Base-by-base conservation (phyloP, 192 early-diverging fungal genomes). In the Mortierella antarctica region DNA sequence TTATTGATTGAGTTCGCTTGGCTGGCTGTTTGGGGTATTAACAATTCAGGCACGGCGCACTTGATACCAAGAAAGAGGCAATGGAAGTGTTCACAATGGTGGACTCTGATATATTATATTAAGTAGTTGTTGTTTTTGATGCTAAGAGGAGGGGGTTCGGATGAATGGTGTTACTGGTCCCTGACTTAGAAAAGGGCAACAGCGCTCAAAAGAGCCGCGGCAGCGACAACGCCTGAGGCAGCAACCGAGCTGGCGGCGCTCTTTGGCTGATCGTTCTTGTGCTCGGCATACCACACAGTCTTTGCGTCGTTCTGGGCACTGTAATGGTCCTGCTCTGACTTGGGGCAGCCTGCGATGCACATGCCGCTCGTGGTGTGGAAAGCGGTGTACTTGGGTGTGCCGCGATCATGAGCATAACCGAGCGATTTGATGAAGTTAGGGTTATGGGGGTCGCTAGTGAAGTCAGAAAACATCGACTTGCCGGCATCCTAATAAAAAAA, bases 311-410 rank as follows among this genome's bases (percentile, higher is more conserved):
- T 82, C 13, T 75, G 55, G 1, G 9, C 31, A 2, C 7, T 65
- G 65, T 77, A 84, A 2, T 42, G 57, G 42, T 57, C 50, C 52
- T 84, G 79, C 39, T 82, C 60, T 7, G 39, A 20, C 8, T 40
- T 20, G 12, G 50, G 48, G 62, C 83, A 84, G 4, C 31, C 31
- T 9, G 53, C 39, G 53, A 64, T 62, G 50, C 83, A 84, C 39
- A 70, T 61, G 54, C 83, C 79, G 44, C 73, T 80, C 10, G 55
- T 13, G 53, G 70, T 61, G 73, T 82, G 82, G 54, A 67, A 84
- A 20, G 53, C 44, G 7, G 57, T 73, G 58, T 84, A 84, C 2
- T 58, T 45, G 46, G 74, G 59, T 46, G 67, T 77, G 44, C 49
- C 56, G 18, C 74, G 73, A 15, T 64, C 57, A 55, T 82, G 75